Conservation (phyloP, 495 filamentous ascomycete genomes). For the Oidiodendron maius region DNA sequence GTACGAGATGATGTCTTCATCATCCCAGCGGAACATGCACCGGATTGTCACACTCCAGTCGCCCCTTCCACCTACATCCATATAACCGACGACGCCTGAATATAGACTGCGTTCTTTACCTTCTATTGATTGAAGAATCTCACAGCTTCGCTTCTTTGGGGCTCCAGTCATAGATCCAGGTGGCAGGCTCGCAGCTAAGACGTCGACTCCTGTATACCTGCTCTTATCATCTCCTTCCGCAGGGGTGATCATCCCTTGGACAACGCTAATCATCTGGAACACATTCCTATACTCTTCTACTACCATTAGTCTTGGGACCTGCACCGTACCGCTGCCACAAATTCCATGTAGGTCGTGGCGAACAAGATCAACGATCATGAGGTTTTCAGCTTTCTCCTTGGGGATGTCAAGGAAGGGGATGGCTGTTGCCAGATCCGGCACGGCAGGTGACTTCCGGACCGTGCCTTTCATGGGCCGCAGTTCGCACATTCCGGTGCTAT, state of each 20-base stretch:
- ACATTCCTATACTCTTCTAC: slow-evolving; percentile 89
- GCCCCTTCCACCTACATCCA: slow-evolving; percentile 77
- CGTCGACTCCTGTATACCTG: slow-evolving; percentile 59
- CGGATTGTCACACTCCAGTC: slow-evolving; percentile 88
- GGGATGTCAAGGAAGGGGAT: slow-evolving; percentile 62
- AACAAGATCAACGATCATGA: slow-evolving; percentile 97
- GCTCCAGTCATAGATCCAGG: slow-evolving; percentile 95
- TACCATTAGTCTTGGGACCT: slow-evolving; percentile 60
- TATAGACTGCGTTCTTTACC: slow-evolving; percentile 69
- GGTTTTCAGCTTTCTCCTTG: slow-evolving; percentile 92
- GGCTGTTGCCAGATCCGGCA: slow-evolving; percentile 58
- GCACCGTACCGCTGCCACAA: slow-evolving; percentile 63
- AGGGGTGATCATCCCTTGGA: slow-evolving; percentile 59
- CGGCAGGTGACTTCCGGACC: slow-evolving; percentile 59
- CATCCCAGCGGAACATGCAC: slow-evolving; percentile 64
- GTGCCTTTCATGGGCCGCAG: slow-evolving; percentile 95
- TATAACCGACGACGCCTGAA: slow-evolving; percentile 82
- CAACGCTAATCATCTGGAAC: slow-evolving; percentile 83
- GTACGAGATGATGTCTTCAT: slow-evolving; percentile 28
- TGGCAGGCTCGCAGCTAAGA: slow-evolving; percentile 71
- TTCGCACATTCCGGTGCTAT: slow-evolving; percentile 40
- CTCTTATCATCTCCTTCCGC: slow-evolving; percentile 13
- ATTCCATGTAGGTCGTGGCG: slow-evolving; percentile 85
- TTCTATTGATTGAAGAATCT: slow-evolving; percentile 70
- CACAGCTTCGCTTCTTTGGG: slow-evolving; percentile 83